These are phyloP conservation scores for Malassezia vespertilionis DNA, from an alignment of 1,284 basidiomycete genomes.

Conservation along the genomic window DNA sequence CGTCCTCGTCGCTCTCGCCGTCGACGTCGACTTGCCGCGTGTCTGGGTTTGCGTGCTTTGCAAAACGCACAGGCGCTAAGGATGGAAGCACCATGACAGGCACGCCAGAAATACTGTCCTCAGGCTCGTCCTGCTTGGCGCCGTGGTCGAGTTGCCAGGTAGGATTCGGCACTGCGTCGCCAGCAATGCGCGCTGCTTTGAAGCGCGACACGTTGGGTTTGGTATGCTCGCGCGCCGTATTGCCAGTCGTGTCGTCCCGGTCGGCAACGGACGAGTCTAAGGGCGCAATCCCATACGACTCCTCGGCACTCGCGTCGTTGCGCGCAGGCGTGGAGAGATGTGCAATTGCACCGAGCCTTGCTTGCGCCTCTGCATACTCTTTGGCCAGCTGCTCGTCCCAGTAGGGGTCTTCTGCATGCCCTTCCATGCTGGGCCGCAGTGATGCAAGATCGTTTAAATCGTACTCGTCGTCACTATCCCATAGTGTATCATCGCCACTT, in stretches of 20 bases:
- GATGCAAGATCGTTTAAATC: conserved; percentile 34
- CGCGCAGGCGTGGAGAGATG: background rate
- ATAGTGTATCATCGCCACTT: conserved; percentile 23
- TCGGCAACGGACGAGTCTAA: conserved; percentile 24
- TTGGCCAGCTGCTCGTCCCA: conserved; percentile 28
- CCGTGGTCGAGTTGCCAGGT: conserved; percentile 3
- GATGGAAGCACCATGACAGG: conserved; percentile 16
- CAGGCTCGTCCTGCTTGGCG: background rate
- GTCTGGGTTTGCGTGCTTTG: background rate
- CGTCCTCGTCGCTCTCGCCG: conserved; percentile 33
- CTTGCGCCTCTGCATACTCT: conserved; percentile 38
- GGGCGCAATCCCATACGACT: conserved; percentile 20
- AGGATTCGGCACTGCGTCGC: conserved; percentile 9
- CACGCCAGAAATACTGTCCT: background rate
- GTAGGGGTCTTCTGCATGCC: conserved; percentile 17
- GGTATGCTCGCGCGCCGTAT: conserved; percentile 9
- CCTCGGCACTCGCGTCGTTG: conserved; percentile 4
- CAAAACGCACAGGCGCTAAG: conserved; percentile 21
- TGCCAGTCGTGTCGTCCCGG: conserved; percentile 17
- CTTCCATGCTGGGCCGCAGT: conserved; percentile 28
- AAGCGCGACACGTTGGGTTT: conserved; percentile 26
- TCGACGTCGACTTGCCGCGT: conserved; percentile 18
- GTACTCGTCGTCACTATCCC: conserved; percentile 37
- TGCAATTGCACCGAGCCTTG: conserved; percentile 10
- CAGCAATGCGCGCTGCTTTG: conserved; percentile 21